Percentiles rank a stretch among this genome's conserved stretches.
phyloP scores from a whole-genome alignment of 768 basidiomycete species.

The Lactifluus volemus region DNA sequence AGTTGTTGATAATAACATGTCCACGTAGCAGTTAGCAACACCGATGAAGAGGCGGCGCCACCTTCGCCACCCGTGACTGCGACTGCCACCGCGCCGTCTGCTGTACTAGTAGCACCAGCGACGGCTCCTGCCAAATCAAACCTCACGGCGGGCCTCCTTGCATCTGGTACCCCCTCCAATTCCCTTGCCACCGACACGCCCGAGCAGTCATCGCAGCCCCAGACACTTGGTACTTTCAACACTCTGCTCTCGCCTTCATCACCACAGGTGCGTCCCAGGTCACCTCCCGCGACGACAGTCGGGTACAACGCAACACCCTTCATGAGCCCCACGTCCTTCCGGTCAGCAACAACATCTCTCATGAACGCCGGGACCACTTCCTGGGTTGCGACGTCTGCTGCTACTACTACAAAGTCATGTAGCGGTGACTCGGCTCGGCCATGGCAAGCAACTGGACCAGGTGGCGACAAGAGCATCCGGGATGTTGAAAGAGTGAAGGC shows the following conservation, averaged over 20 bases:
- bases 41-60: slow-evolving; percentile 71
- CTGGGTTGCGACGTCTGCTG: slow-evolving; percentile 21
- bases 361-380: slow-evolving; percentile 8
- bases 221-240: slow-evolving; percentile 1
- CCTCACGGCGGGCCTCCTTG: slow-evolving; percentile 9
- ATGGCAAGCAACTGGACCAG: slow-evolving; percentile 24
- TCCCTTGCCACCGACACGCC: neutral
- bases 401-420: slow-evolving; percentile 29
- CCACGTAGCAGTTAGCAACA: slow-evolving; percentile 16
- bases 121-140: neutral
- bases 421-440: slow-evolving; percentile 52
- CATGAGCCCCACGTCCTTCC: slow-evolving; percentile 24
- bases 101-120: too few species aligned
- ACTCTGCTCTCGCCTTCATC: slow-evolving; percentile 1
- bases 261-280: slow-evolving; percentile 11
- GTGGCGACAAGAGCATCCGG: slow-evolving; percentile 62
- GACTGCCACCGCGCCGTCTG: slow-evolving; percentile 28
- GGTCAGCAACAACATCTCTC: slow-evolving; percentile 18
- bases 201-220: neutral
- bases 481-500: slow-evolving; percentile 86
- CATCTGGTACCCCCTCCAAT: neutral
- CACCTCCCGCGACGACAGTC: slow-evolving; percentile 5
- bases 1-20: neutral
- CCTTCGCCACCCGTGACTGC: slow-evolving; percentile 44
- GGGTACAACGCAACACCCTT: neutral